Evolutionary conservation across 805 yeast genomes (phyloP), one percentile per base, ranked within the genome.

Genomic region (Lachancea meyersii): DNA sequence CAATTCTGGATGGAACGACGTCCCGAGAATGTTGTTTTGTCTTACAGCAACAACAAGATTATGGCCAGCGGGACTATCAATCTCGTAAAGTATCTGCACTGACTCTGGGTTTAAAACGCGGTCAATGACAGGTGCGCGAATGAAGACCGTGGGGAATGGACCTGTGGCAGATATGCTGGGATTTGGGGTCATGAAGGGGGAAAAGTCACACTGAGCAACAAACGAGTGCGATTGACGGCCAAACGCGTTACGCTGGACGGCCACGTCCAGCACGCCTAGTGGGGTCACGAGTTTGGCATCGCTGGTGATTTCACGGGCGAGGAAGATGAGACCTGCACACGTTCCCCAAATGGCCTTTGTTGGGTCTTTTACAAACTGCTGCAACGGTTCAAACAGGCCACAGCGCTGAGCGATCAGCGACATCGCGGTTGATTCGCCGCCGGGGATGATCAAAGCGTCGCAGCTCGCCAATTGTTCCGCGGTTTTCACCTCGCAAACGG

Each of bases 1-100:
- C 28, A 85, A 68, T 60, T 85, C 94, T 0, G 94, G 94, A 58
- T 85, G 94, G 60, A 85, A 85, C 1, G 87, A 79, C 1, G 89
- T 84, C 2, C 87, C 91, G 38, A 84, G 59, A 26, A 76, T 66
- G 30, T 70, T 70, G 0, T 82, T 85, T 57, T 84, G 88, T 52
- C 76, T 69, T 5, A 83, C 87, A 0, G 89, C 93, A 2, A 85
- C 91, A 26, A 84, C 71, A 30, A 75, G 60, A 1, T 57, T 64
- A 20, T 47, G 56, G 9, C 43, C 55, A n/a, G 36, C 17, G 10
- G 44, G 40, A 24, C 39, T 28, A 5, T 60, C 50, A 40, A 76
- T 58, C 6, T 61, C 56, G 41, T 70, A 67, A 23, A 79, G 59
- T 0, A 76, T 58, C 46, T 72, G 64, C 1, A 75, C 73, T 2